These are phyloP conservation scores for Pochonia chlamydosporia DNA, from an alignment of 2,329 filamentous ascomycete species.

Conservation along the genomic window DNA sequence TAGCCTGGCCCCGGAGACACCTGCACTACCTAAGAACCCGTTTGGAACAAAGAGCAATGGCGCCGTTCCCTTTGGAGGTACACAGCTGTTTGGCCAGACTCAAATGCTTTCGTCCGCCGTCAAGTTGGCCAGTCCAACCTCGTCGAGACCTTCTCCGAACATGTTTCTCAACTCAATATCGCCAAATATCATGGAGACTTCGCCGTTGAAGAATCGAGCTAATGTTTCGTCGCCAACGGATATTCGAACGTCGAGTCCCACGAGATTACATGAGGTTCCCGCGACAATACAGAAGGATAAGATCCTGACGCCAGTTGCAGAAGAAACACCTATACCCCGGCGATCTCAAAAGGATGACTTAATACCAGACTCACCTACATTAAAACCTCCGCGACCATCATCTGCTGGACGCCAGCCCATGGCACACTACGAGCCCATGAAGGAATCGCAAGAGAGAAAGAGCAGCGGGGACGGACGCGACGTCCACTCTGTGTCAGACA, in stretches of 20 bases:
- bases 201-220: constrained; percentile 44
- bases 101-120: constrained; percentile 47
- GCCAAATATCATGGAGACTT: constrained; percentile 37
- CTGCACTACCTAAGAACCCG: constrained; percentile 41
- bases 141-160: constrained; percentile 50
- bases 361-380: constrained; percentile 31
- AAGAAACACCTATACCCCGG: constrained; percentile 21
- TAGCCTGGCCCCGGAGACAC: constrained; percentile 39
- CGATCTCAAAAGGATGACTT: constrained; percentile 22
- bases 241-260: constrained; percentile 35
- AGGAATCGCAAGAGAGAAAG: constrained; percentile 38
- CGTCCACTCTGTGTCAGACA: constrained; percentile 21
- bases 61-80: constrained; percentile 29
- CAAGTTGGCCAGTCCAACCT: constrained; percentile 47
- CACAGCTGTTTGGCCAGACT: constrained; percentile 51
- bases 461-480: constrained; percentile 16
- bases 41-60: constrained; percentile 33
- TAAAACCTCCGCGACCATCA: constrained; percentile 16
- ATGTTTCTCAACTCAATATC: constrained; percentile 40
- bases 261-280: constrained; percentile 23
- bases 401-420: constrained; percentile 26
- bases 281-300: constrained; percentile 19
- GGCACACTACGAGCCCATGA: constrained; percentile 39
- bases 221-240: constrained; percentile 40
- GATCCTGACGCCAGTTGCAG: constrained; percentile 10